Evolutionary conservation across 2,329 filamentous ascomycete species (phyloP).

Genomic region (Nemania sp.): DNA sequence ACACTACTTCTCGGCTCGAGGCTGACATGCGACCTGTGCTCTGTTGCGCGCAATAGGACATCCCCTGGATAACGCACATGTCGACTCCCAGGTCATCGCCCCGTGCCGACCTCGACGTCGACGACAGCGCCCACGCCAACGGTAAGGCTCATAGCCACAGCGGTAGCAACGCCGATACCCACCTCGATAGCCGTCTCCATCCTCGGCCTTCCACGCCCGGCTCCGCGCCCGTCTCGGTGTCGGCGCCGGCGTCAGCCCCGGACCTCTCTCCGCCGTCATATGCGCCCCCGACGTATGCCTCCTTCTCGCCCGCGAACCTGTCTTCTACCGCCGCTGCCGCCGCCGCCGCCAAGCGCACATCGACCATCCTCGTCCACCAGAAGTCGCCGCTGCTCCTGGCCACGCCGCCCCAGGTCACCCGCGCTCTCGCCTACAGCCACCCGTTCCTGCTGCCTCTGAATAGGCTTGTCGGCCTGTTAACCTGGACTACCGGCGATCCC

Average conservation of each 20-base stretch:
- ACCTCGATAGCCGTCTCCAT: constrained; percentile 2
- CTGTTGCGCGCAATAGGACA: constrained; percentile 41
- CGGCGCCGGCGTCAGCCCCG: constrained; percentile 18
- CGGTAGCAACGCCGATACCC: constrained; percentile 16
- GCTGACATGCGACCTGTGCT: constrained; percentile 23
- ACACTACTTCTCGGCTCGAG: not conserved
- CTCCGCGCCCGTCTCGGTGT: not conserved
- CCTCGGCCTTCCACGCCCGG: not conserved
- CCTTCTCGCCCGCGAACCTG: constrained; percentile 84
- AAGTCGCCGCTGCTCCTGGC: constrained; percentile 92
- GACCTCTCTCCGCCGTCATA: constrained; percentile 39
- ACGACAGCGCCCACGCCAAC: constrained; percentile 39
- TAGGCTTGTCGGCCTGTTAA: constrained; percentile 79
- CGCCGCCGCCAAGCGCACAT: constrained; percentile 73
- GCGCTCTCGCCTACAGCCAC: constrained; percentile 92
- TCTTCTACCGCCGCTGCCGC: constrained; percentile 63
- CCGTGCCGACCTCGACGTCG: constrained; percentile 40
- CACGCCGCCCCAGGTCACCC: constrained; percentile 91
- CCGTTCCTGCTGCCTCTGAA: constrained; percentile 91
- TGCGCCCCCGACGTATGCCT: constrained; percentile 74
- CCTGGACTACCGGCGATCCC: constrained; percentile 90
- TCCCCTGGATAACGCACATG: constrained; percentile 59
- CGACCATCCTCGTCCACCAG: constrained; percentile 92
- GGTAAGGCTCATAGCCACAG: too few species aligned
- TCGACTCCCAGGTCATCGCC: constrained; percentile 48